phyloP scores from a whole-genome alignment of 305 asterid species.

The Fraxinus sp. region DNA sequence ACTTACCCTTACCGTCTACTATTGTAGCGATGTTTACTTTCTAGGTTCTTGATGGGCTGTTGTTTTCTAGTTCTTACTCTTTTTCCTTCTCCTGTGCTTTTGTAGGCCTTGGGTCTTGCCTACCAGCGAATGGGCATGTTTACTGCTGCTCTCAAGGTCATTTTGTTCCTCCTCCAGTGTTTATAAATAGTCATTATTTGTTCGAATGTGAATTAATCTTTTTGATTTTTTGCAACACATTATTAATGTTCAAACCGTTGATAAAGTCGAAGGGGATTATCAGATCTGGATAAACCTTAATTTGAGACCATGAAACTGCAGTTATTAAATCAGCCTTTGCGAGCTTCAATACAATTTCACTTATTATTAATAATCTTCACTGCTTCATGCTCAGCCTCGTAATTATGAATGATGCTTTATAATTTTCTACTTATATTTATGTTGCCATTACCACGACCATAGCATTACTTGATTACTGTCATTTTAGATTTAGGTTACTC shows the following conservation, averaged over 20 bases:
- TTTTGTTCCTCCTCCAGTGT: neutral
- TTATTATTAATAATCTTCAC: neutral
- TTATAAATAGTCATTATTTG: neutral
- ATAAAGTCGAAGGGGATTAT: neutral
- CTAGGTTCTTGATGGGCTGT: neutral
- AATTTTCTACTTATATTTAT: neutral
- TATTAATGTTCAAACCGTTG: conserved; percentile 7
- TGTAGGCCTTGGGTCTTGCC: conserved; percentile 89
- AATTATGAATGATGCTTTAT: neutral
- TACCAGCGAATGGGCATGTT: conserved; percentile 94
- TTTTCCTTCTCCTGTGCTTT: conserved; percentile 28
- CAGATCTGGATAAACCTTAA: neutral
- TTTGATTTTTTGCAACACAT: conserved; percentile 3
- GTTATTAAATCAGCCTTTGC: conserved; percentile 1
- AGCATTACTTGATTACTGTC: neutral
- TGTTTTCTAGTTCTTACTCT: conserved; percentile 17
- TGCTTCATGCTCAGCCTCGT: neutral
- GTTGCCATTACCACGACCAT: neutral
- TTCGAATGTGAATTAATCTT: neutral
- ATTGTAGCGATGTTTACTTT: neutral
- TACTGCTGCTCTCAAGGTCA: conserved; percentile 95
- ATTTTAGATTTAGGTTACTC: conserved; percentile 11
- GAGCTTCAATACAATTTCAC: neutral
- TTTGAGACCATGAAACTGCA: neutral
- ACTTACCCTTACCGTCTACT: conserved; percentile 10